These are phyloP conservation scores for Petunia hybrid DNA, from an alignment of 305 asterid species.

Conservation along the genomic window DNA sequence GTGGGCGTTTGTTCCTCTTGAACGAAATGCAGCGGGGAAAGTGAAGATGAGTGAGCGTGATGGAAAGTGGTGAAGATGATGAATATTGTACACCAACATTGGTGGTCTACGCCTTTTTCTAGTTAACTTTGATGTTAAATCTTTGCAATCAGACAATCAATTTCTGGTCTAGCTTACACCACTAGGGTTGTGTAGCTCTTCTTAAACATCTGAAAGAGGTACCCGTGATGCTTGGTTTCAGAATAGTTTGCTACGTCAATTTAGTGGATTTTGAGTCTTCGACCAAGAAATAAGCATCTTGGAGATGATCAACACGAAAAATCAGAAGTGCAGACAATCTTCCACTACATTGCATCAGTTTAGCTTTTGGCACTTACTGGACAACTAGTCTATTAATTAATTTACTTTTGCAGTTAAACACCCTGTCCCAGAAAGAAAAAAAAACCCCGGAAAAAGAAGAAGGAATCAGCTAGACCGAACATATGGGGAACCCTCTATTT, in stretches of 20 bases:
- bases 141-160: not conserved
- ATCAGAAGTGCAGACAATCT: not conserved
- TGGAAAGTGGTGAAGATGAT: no score
- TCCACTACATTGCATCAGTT: not conserved
- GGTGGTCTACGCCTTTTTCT: no score
- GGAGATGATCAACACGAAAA: not conserved
- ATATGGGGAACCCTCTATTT: not conserved
- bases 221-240: not conserved
- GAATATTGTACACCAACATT: no score
- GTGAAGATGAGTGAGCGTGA: no score
- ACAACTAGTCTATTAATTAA: not conserved
- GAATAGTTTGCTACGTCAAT: not conserved
- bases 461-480: not conserved
- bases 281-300: not conserved
- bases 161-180: not conserved
- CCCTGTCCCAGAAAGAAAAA: not conserved
- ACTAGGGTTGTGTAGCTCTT: not conserved
- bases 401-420: not conserved
- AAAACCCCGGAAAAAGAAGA: not conserved
- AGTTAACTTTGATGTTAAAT: no score
- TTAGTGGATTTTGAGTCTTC: not conserved
- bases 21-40: no score
- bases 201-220: slow-evolving; percentile 17
- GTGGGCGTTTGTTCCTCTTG: no score
- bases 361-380: slow-evolving; percentile 2